Conservation (phyloP, 176 grass and related monocot species). For the Zoysia pacifica region DNA sequence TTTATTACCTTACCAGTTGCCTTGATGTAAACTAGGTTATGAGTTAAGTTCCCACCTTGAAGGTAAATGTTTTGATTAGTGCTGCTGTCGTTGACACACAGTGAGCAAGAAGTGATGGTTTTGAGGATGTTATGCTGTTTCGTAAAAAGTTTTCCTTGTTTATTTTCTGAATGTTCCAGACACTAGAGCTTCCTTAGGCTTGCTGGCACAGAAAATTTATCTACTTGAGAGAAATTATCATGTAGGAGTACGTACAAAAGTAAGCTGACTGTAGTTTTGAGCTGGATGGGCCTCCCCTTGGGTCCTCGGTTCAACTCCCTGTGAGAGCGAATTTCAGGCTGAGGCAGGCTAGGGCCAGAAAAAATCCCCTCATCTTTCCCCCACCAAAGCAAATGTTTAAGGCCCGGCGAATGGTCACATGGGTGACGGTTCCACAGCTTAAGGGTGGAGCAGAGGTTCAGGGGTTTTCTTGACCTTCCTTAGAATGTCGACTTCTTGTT, state of each 20-base stretch:
- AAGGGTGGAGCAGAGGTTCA: too few species aligned
- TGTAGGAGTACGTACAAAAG: background rate
- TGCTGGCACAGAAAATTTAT: background rate
- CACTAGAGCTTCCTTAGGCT: background rate
- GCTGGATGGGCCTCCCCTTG: background rate
- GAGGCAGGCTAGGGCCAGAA: too few species aligned
- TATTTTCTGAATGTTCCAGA: background rate
- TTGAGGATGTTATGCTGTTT: constrained; percentile 12
- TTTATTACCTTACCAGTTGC: background rate
- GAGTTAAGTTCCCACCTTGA: background rate
- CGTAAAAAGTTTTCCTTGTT: background rate
- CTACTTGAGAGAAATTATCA: background rate
- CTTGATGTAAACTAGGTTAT: background rate
- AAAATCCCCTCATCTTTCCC: too few species aligned
- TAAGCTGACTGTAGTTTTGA: background rate
- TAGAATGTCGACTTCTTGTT: too few species aligned
- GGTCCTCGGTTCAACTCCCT: too few species aligned
- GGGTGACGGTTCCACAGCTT: too few species aligned
- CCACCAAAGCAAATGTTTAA: too few species aligned
- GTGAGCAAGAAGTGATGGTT: constrained; percentile 11
- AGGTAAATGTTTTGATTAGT: constrained; percentile 8
- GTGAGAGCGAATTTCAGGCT: too few species aligned
- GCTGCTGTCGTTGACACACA: background rate
- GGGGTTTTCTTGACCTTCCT: too few species aligned
- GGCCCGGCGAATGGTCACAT: too few species aligned